phyloP scores from a whole-genome alignment of 306 rosid species.

The Cicer chorassanicum region DNA sequence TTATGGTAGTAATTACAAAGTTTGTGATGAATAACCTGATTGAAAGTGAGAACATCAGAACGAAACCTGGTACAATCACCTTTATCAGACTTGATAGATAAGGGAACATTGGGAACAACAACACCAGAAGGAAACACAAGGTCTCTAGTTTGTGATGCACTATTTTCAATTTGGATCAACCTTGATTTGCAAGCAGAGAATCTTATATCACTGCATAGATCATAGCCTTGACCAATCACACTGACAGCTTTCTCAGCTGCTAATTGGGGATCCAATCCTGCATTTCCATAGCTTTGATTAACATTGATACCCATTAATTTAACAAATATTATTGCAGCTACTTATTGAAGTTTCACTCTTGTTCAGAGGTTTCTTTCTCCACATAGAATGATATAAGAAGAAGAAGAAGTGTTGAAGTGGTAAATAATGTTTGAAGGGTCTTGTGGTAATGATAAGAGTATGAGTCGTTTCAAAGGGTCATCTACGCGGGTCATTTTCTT shows the following conservation, averaged over 20 bases:
- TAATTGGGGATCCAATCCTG: slow-evolving; percentile 55
- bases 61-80: slow-evolving; percentile 85
- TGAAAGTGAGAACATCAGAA: slow-evolving; percentile 76
- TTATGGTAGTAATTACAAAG: not conserved
- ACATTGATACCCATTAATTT: slow-evolving; percentile 47
- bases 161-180: slow-evolving; percentile 59
- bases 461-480: slow-evolving; percentile 34
- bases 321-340: not conserved
- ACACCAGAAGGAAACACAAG: slow-evolving; percentile 71
- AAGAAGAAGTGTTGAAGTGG: not conserved
- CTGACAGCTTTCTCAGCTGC: slow-evolving; percentile 80
- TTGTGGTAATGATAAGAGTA: not conserved
- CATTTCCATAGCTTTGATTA: slow-evolving; percentile 36
- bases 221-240: slow-evolving; percentile 77
- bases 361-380: not conserved
- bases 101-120: slow-evolving; percentile 58
- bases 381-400: not conserved
- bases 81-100: slow-evolving; percentile 78
- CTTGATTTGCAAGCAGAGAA: slow-evolving; percentile 61
- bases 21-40: slow-evolving; percentile 50
- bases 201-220: slow-evolving; percentile 65
- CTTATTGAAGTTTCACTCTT: not conserved
- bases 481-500: slow-evolving; percentile 37
- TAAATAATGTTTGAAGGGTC: slow-evolving; percentile 1
- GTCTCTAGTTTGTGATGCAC: slow-evolving; percentile 50